phyloP scores from a whole-genome alignment of 1,139 yeast genomes.

The Blastobotrys apis region DNA sequence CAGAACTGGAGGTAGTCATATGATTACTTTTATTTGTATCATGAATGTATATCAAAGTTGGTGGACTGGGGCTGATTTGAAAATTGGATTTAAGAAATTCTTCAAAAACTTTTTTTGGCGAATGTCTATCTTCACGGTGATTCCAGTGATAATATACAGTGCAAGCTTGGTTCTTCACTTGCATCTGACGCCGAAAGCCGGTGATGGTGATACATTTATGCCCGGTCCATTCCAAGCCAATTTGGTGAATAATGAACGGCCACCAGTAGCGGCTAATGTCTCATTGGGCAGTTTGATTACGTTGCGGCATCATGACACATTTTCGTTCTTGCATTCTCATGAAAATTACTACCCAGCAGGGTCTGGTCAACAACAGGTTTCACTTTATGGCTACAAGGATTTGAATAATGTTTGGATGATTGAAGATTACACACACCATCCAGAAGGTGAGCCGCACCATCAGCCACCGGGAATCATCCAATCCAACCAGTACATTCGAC shows the following conservation, averaged over 20 bases:
- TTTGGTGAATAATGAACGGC: conserved; percentile 42
- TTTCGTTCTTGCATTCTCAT: conserved; percentile 69
- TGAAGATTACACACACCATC: conserved; percentile 36
- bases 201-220: conserved; percentile 47
- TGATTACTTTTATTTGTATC: conserved; percentile 47
- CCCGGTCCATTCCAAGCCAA: conserved; percentile 59
- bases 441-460: conserved; percentile 13
- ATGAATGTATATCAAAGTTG: conserved; percentile 48
- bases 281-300: conserved; percentile 64
- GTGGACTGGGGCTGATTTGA: conserved; percentile 55
- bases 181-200: conserved; percentile 42
- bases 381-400: conserved; percentile 53
- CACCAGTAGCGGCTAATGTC: conserved; percentile 46
- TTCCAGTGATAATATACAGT: conserved; percentile 52
- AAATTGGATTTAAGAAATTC: conserved; percentile 33
- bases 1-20: conserved; percentile 52
- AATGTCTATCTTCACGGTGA: conserved; percentile 36
- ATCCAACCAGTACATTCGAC: conserved; percentile 50
- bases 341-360: conserved; percentile 50
- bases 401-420: conserved; percentile 63
- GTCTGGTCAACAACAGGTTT: conserved; percentile 63
- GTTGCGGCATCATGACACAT: conserved; percentile 57
- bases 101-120: conserved; percentile 38
- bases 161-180: conserved; percentile 50
- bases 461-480: conserved; percentile 32